Evolutionary conservation across 352 stramenopile species (phyloP).

Genomic region (Phytophthora sansomeana): DNA sequence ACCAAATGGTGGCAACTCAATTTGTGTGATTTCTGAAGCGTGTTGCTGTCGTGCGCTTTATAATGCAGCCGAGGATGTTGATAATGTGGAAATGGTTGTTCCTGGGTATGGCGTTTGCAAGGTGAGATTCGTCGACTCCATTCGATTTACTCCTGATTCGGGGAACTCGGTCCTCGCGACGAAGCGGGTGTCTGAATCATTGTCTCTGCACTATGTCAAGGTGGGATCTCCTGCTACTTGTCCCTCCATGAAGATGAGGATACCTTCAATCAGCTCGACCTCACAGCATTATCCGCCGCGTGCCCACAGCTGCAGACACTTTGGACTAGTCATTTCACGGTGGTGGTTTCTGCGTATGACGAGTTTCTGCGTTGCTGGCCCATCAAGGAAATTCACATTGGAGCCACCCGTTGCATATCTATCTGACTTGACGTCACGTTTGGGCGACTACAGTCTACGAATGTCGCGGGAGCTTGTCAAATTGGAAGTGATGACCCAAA

Average conservation of each 20-base stretch:
- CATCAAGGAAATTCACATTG: constrained; percentile 7
- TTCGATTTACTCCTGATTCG: background rate
- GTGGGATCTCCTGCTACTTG: background rate
- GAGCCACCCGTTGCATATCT: background rate
- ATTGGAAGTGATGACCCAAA: background rate
- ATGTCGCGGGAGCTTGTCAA: background rate
- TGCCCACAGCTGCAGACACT: background rate
- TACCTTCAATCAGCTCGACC: background rate
- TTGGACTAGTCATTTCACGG: background rate
- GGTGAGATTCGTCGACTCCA: background rate
- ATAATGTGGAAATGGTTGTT: background rate
- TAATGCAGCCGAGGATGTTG: background rate
- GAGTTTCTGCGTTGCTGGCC: background rate
- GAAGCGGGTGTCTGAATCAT: background rate
- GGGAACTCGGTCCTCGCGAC: background rate
- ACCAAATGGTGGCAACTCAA: background rate
- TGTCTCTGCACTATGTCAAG: background rate
- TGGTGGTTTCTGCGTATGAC: background rate
- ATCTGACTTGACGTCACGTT: background rate
- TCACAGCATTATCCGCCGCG: background rate
- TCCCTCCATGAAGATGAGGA: background rate
- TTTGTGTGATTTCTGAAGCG: background rate
- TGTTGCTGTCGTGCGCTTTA: constrained; percentile 1
- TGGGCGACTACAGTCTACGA: background rate
- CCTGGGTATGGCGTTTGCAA: constrained; percentile 4